These are phyloP conservation scores for Spathaspora arborariae DNA, from an alignment of 805 yeast species.

Conservation along the genomic window DNA sequence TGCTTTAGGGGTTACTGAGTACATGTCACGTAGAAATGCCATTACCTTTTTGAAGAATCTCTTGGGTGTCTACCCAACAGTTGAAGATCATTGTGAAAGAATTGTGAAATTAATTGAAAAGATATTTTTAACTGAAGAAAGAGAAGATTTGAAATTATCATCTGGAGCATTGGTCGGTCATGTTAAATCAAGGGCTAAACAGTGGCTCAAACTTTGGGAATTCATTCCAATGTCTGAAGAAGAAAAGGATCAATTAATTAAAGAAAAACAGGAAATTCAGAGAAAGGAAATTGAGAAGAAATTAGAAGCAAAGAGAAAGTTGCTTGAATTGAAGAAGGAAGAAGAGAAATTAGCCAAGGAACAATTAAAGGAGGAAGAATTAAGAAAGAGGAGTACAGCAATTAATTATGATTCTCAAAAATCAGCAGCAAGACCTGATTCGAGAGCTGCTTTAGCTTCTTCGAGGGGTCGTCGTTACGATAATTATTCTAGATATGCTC, in stretches of 20 bases:
- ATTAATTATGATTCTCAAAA: conserved; percentile 8
- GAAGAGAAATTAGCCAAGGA: conserved; percentile 8
- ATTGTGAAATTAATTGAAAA: conserved; percentile 45
- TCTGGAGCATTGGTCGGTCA: conserved; percentile 70
- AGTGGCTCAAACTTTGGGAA: conserved; percentile 54
- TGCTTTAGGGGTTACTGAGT: conserved; percentile 50
- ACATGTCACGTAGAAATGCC: conserved; percentile 77
- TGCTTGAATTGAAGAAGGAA: conserved; percentile 9
- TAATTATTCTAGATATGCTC: conserved; percentile 23
- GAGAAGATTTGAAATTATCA: conserved; percentile 81
- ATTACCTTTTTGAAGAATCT: conserved; percentile 72
- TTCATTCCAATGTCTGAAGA: conserved; percentile 49
- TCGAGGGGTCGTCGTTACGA: conserved; percentile 27
- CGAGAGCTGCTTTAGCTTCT: conserved; percentile 2
- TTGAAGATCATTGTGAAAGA: conserved; percentile 60
- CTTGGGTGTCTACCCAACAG: conserved; percentile 59
- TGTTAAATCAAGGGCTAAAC: conserved; percentile 49
- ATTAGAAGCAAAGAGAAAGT: conserved; percentile 10
- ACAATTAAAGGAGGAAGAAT: conserved; percentile 8
- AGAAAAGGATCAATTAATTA: conserved; percentile 27
- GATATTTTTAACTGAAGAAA: conserved; percentile 49
- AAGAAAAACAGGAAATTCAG: conserved; percentile 18
- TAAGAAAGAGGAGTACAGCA: conserved; percentile 10
- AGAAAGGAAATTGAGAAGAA: conserved; percentile 12
- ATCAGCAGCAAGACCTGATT: conserved; percentile 5